Conservation (phyloP, 768 basidiomycete species). For the Termitomyces sp. region DNA sequence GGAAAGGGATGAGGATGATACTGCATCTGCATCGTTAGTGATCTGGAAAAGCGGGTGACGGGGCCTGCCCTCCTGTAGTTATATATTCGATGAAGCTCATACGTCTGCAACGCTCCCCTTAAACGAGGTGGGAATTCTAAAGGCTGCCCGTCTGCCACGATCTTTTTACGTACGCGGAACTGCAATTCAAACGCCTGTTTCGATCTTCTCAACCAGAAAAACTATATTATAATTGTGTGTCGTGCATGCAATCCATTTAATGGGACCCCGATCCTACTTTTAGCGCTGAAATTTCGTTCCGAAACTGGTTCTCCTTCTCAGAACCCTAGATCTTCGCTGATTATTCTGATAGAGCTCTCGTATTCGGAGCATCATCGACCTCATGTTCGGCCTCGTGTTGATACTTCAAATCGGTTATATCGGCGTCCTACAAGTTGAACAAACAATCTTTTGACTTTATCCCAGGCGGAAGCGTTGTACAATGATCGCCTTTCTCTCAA, state of each 20-base stretch:
- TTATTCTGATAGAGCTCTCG: conserved; percentile 18
- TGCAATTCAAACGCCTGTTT: conserved; percentile 29
- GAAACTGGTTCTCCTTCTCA: conserved; percentile 12
- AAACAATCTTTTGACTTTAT: not conserved
- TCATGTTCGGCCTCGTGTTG: conserved; percentile 39
- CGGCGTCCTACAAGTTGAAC: not conserved
- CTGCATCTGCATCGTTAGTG: conserved; percentile 33
- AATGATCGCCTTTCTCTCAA: not conserved
- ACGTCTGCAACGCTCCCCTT: conserved; percentile 35
- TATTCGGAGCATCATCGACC: conserved; percentile 18
- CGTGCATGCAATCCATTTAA: conserved; percentile 6
- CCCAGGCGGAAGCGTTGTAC: conserved; percentile 7
- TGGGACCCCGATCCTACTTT: conserved; percentile 9
- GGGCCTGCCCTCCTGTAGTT: conserved; percentile 29
- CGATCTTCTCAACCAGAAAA: conserved; percentile 23
- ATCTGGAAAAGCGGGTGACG: conserved; percentile 28
- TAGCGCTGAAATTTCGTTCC: conserved; percentile 11
- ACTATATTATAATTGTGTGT: conserved; percentile 8
- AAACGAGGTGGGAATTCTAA: conserved; percentile 38
- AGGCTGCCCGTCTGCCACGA: conserved; percentile 39
- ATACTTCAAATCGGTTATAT: conserved; percentile 16
- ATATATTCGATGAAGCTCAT: conserved; percentile 39
- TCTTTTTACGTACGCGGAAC: conserved; percentile 45
- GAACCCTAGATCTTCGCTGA: conserved; percentile 18
- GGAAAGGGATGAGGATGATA: conserved; percentile 24